phyloP scores from a whole-genome alignment of 2,329 filamentous ascomycete species.

The Paraphoma chrysanthemicola region DNA sequence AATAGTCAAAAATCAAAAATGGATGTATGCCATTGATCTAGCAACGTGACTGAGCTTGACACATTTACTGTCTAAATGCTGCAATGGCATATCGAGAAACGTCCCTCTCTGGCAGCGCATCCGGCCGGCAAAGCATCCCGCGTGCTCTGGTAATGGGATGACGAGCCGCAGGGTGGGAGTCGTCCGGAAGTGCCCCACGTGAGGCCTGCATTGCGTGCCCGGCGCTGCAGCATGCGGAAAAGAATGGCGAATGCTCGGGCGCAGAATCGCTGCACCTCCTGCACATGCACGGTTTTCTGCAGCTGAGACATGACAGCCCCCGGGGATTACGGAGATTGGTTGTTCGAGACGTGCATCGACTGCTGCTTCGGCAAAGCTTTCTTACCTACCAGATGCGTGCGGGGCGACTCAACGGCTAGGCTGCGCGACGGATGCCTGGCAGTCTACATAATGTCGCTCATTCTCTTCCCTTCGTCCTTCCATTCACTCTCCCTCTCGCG shows the following conservation, averaged over 20 bases:
- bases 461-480: conserved; percentile 14
- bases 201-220: no score
- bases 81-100: no score
- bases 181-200: not conserved
- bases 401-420: not conserved
- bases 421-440: not conserved
- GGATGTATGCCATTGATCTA: no score
- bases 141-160: not conserved
- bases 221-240: not conserved
- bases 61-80: no score
- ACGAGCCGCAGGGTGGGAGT: not conserved
- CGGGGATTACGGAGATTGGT: not conserved
- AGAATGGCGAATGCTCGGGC: conserved; percentile 11
- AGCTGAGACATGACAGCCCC: conserved; percentile 1
- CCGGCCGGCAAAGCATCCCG: not conserved
- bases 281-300: conserved; percentile 29
- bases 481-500: not conserved
- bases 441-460: conserved; percentile 20
- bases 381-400: not conserved
- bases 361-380: not conserved
- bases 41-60: no score
- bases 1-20: no score
- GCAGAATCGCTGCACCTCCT: conserved; percentile 27
- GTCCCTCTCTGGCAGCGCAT: no score
- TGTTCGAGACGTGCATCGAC: conserved; percentile 13